Conservation (phyloP, 2,329 filamentous ascomycete genomes). For the Penicillium sp. region DNA sequence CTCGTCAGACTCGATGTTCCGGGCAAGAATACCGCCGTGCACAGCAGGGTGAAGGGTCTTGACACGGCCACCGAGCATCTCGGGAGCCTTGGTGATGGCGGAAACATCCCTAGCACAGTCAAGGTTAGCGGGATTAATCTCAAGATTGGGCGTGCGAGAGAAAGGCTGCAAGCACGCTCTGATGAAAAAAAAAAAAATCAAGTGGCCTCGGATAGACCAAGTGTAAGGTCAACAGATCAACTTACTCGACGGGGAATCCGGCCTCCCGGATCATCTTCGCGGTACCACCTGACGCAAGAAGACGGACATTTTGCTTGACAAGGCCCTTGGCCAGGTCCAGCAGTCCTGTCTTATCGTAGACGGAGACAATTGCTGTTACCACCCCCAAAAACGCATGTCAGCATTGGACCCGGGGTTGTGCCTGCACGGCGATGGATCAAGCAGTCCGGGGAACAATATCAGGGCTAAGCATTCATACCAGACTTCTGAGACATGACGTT, state of each 20-base stretch:
- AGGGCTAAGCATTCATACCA: conserved; percentile 26
- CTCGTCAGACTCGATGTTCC: conserved; percentile 89
- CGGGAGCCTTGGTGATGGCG: conserved; percentile 90
- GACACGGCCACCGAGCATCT: conserved; percentile 88
- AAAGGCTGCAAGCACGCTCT: too few relatives aligned
- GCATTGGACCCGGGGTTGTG: conserved; percentile 5
- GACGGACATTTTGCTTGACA: conserved; percentile 79
- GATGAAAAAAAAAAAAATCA: too few relatives aligned
- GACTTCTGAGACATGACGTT: conserved; percentile 38
- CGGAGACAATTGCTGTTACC: conserved; percentile 75
- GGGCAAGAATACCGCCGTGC: conserved; percentile 77
- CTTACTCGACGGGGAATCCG: conserved; percentile 89
- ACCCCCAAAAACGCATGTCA: conserved; percentile 7
- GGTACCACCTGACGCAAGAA: conserved; percentile 91
- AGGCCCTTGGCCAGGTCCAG: conserved; percentile 89
- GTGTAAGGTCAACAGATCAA: conserved; percentile 8
- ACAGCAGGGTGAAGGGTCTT: conserved; percentile 97
- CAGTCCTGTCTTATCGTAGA: conserved; percentile 97
- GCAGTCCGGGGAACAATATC: conserved; percentile 18
- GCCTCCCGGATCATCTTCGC: conserved; percentile 95
- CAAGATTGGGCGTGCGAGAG: too few relatives aligned
- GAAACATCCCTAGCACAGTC: conserved; percentile 70
- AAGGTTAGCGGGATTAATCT: neutral
- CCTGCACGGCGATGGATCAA: conserved; percentile 10
- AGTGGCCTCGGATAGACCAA: too few relatives aligned